Evolutionary conservation across 805 yeast genomes (phyloP), one percentile per base, ranked within the genome.

Genomic region (Saturnispora serradocipensis): DNA sequence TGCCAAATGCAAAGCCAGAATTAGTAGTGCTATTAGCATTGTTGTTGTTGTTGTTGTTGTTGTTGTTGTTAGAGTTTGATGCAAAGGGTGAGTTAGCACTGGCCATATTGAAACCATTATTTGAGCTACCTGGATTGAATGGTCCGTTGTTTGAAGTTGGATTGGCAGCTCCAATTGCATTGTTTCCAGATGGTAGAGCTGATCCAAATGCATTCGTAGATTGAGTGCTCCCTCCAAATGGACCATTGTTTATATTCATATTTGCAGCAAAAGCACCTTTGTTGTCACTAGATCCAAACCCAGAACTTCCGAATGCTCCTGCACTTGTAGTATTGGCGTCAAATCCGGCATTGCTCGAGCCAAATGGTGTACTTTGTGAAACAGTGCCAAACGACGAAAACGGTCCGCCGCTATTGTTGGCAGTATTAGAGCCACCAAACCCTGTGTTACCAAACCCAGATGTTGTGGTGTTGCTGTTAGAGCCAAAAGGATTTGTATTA

Each of bases 121-220:
- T 16, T 30, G 51, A 11, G 49, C 68, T 72, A 50, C 5, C 32
- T 11, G 39, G 20, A 9, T 20, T 20, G 22, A 38, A 38, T 11
- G 46, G 11, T 3, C 11, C 27, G n/a, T 32, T 43, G 11, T n/a
- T n/a, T 5, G 34, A 25, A 16, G 24, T 5, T 3, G 32, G 10
- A 9, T 16, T 32, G n/a, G 46, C 27, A 32, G 38, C 10, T 3
- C 45, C 45, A 22, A 47, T 39, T 27, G 35, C 22, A 22, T 10
- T 32, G n/a, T 22, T 34, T 5, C 28, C 20, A 15, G 48, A 24
- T 18, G 22, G 7, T 38, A 9, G 20, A 18, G 22, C 16, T 20
- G 42, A 38, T 16, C 25, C 42, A 30, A 30, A 27, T 16, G 46
- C 5, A 20, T 38, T 16, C 13, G 25, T 38, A 38, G 42, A 11